phyloP scores from a whole-genome alignment of 768 basidiomycete species.

The Saitozyma sp. region DNA sequence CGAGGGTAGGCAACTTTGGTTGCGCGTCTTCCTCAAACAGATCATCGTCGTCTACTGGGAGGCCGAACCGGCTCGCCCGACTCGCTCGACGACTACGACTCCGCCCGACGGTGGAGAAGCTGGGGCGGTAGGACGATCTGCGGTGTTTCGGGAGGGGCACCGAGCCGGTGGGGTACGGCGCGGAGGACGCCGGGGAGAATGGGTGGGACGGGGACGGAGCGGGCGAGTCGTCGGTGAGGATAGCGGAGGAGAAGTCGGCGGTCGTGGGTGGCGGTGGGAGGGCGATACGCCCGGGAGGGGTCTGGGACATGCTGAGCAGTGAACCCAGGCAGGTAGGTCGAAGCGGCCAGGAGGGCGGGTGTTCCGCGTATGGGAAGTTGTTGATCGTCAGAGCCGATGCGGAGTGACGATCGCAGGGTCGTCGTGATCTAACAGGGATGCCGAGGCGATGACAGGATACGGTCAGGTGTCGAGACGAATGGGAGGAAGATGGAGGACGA shows the following conservation, averaged over 20 bases:
- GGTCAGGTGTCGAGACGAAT: too few relatives aligned
- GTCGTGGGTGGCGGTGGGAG: conserved; percentile 30
- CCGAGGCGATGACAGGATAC: too few relatives aligned
- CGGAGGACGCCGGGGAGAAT: neutral
- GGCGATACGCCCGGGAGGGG: conserved; percentile 30
- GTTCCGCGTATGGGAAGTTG: too few relatives aligned
- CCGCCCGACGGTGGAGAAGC: conserved; percentile 18
- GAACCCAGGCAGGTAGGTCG: neutral
- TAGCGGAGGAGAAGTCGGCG: conserved; percentile 23
- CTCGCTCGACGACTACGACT: conserved; percentile 15
- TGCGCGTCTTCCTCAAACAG: conserved; percentile 18
- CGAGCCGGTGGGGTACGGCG: neutral
- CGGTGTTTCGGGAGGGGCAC: neutral
- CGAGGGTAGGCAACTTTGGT: conserved; percentile 43
- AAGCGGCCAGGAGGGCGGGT: too few relatives aligned
- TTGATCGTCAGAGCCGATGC: too few relatives aligned
- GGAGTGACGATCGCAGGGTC: too few relatives aligned
- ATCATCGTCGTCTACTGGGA: conserved; percentile 8
- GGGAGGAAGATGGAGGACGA: too few relatives aligned
- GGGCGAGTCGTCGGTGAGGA: conserved; percentile 7
- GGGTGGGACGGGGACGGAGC: conserved; percentile 19
- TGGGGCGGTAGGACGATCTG: conserved; percentile 17
- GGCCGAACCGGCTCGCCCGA: conserved; percentile 8
- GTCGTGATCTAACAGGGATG: too few relatives aligned
- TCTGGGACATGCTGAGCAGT: conserved; percentile 24